Evolutionary conservation across 371 early-diverging fungal species (phyloP).

Genomic region (Chytridium lagenaria): DNA sequence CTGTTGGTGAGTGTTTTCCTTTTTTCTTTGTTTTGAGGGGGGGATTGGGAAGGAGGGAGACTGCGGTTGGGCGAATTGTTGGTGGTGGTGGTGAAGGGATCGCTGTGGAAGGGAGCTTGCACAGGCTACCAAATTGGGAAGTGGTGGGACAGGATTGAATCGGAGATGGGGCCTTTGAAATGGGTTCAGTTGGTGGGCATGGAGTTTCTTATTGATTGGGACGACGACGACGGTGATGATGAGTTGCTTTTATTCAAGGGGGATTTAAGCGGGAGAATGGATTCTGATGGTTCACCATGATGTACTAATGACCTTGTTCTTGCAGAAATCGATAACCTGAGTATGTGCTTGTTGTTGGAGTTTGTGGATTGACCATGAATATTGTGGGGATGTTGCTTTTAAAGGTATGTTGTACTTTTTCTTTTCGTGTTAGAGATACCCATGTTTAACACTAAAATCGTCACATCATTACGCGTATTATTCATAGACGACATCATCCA

Average conservation of each 20-base stretch:
- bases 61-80: too few species aligned
- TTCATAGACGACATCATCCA: not conserved
- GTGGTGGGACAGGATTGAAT: not conserved
- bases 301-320: not conserved
- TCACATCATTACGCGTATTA: not conserved
- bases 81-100: not conserved
- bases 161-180: not conserved
- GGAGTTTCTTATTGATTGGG: too few species aligned
- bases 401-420: not conserved
- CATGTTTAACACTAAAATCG: not conserved
- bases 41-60: not conserved
- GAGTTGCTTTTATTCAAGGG: not conserved
- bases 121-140: not conserved
- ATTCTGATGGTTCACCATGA: not conserved
- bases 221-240: too few species aligned
- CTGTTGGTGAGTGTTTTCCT: not conserved
- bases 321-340: constrained; percentile 15
- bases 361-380: constrained; percentile 47
- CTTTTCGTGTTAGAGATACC: not conserved
- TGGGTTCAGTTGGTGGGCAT: not conserved
- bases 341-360: constrained; percentile 38
- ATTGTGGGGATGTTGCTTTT: constrained; percentile 35
- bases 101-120: not conserved
- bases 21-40: not conserved
- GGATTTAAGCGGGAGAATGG: not conserved